Evolutionary conservation across 257 asterid species (phyloP).

Genomic region (Solanum ahanhuiri): DNA sequence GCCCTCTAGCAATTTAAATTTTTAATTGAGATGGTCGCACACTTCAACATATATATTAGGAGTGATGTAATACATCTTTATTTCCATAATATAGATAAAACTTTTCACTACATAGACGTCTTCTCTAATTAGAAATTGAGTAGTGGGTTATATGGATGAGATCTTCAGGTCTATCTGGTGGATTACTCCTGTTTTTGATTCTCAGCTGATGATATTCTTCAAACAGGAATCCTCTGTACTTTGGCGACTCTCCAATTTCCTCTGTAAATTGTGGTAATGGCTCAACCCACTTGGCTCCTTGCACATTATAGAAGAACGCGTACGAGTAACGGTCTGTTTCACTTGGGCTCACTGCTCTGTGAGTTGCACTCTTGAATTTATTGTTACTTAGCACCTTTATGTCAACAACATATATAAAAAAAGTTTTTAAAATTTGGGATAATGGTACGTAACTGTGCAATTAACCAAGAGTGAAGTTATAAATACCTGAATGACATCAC

Average conservation of each 20-base stretch:
- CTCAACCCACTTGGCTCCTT: conserved; percentile 39
- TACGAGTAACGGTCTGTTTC: conserved; percentile 25
- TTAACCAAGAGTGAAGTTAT: background rate
- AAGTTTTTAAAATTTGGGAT: too few species aligned
- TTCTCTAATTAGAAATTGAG: background rate
- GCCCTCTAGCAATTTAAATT: too few species aligned
- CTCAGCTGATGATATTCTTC: conserved; percentile 28
- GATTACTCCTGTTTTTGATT: conserved; percentile 35
- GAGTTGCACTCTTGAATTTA: conserved; percentile 46
- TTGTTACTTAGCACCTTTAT: conserved; percentile 31
- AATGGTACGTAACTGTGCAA: too few species aligned
- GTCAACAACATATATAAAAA: too few species aligned
- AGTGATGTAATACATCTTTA: background rate
- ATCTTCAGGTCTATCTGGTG: conserved; percentile 14
- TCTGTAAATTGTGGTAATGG: conserved; percentile 34
- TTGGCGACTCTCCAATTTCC: conserved; percentile 25
- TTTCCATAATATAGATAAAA: background rate
- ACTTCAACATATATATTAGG: background rate
- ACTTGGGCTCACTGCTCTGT: conserved; percentile 25
- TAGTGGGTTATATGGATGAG: background rate
- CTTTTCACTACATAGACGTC: background rate
- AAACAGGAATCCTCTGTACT: conserved; percentile 32
- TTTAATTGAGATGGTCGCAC: background rate
- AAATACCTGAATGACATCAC: conserved; percentile 33
- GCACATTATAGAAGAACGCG: conserved; percentile 28